These are phyloP conservation scores for Rhizopogon sp. DNA, from an alignment of 768 basidiomycete genomes.

Conservation along the genomic window DNA sequence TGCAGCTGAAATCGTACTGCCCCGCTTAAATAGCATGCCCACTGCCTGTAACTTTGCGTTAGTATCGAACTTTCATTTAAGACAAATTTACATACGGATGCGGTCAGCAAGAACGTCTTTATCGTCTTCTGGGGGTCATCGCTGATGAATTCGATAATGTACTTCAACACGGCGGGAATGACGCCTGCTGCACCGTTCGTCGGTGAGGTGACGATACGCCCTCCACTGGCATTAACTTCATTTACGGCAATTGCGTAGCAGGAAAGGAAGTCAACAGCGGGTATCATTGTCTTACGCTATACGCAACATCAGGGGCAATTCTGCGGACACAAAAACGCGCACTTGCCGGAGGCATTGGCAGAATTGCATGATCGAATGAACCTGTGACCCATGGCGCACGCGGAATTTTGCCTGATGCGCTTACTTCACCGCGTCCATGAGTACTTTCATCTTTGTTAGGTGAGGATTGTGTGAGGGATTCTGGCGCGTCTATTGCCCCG, in stretches of 20 bases:
- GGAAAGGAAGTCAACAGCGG: conserved; percentile 89
- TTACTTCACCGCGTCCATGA: conserved; percentile 1
- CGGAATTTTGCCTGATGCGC: conserved; percentile 1
- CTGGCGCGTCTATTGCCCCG: conserved; percentile 22
- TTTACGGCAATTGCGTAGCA: conserved; percentile 95
- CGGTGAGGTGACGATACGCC: conserved; percentile 91
- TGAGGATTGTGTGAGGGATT: not conserved
- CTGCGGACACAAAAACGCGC: conserved; percentile 1
- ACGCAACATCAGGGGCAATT: not conserved
- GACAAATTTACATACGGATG: conserved; percentile 53
- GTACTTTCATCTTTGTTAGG: not conserved
- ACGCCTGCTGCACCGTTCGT: conserved; percentile 94
- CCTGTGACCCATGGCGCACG: conserved; percentile 55
- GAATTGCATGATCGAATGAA: conserved; percentile 70
- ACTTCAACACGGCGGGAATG: conserved; percentile 89
- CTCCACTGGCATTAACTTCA: conserved; percentile 91
- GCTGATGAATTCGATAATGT: conserved; percentile 86
- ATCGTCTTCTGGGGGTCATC: conserved; percentile 88
- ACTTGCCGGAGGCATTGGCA: conserved; percentile 80
- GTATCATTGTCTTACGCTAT: conserved; percentile 81
- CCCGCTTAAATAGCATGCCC: conserved; percentile 95
- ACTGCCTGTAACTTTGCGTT: conserved; percentile 48
- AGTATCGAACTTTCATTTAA: not conserved
- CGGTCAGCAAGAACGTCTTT: conserved; percentile 85
- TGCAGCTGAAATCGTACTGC: conserved; percentile 94